phyloP scores from a whole-genome alignment of 768 basidiomycete species.

The Symmetrospora coprosmae region DNA sequence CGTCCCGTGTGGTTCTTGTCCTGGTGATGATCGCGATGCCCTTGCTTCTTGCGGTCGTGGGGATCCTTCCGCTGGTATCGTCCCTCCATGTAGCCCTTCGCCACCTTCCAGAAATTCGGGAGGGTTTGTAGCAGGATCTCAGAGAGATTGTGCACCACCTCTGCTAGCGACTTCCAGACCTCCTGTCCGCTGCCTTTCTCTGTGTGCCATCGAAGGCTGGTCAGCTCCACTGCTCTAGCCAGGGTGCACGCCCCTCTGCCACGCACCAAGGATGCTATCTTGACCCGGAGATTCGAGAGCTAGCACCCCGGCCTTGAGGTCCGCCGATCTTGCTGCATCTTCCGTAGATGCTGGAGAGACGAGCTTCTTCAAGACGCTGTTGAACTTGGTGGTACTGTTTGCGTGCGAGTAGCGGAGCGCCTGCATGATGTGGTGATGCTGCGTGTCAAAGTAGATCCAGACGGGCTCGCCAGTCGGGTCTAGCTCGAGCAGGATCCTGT shows the following conservation, averaged over 20 bases:
- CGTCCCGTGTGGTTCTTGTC: background rate
- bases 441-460: constrained; percentile 90
- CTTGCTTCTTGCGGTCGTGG: constrained; percentile 1
- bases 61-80: constrained; percentile 65
- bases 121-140: constrained; percentile 70
- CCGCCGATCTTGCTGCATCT: constrained; percentile 18
- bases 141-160: constrained; percentile 71
- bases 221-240: background rate
- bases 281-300: constrained; percentile 12
- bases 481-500: constrained; percentile 73
- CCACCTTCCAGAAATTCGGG: constrained; percentile 87
- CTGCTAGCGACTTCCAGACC: constrained; percentile 64
- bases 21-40: background rate
- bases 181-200: constrained; percentile 59
- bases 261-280: constrained; percentile 25
- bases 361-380: background rate
- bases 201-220: constrained; percentile 32
- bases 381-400: constrained; percentile 24
- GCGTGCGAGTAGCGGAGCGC: constrained; percentile 20
- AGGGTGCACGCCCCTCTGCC: background rate
- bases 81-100: constrained; percentile 78
- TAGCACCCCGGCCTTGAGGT: constrained; percentile 20
- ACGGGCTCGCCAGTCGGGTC: constrained; percentile 75
- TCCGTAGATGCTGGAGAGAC: background rate
- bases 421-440: constrained; percentile 71